phyloP scores from a whole-genome alignment of 140 eudicot genomes.

The Stevia rebaudiana region DNA sequence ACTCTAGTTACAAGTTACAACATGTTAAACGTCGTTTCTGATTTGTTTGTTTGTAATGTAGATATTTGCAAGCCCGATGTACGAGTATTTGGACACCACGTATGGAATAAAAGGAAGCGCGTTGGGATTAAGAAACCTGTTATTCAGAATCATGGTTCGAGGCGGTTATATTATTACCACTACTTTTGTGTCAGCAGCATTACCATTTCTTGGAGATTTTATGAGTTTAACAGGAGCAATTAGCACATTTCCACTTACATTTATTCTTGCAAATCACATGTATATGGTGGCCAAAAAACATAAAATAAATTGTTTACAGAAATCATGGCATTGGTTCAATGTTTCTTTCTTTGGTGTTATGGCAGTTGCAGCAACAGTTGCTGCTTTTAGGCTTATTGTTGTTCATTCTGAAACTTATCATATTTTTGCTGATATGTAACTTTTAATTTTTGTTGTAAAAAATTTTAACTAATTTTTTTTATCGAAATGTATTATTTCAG shows the following conservation, averaged over 20 bases:
- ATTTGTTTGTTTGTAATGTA: constrained; percentile 39
- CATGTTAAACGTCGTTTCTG: background rate
- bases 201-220: constrained; percentile 92
- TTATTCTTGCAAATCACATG: constrained; percentile 94
- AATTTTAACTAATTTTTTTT: background rate
- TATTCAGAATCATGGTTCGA: constrained; percentile 59
- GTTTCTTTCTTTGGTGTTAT: constrained; percentile 51
- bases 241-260: constrained; percentile 85
- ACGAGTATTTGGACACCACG: constrained; percentile 80
- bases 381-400: constrained; percentile 71
- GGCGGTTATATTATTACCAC: constrained; percentile 62
- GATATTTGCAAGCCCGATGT: constrained; percentile 98
- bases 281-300: constrained; percentile 55
- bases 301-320: constrained; percentile 37
- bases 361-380: constrained; percentile 61
- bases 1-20: background rate
- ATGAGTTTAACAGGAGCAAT: constrained; percentile 95
- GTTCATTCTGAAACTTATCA: constrained; percentile 59
- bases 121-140: constrained; percentile 44
- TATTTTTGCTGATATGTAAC: constrained; percentile 70
- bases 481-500: background rate
- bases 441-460: background rate
- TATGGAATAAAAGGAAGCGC: constrained; percentile 66
- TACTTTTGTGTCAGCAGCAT: constrained; percentile 60
- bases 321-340: constrained; percentile 84